Evolutionary conservation across 257 asterid genomes (phyloP), one percentile per base, ranked within the genome.

Genomic region (Solanum gracilifrons): DNA sequence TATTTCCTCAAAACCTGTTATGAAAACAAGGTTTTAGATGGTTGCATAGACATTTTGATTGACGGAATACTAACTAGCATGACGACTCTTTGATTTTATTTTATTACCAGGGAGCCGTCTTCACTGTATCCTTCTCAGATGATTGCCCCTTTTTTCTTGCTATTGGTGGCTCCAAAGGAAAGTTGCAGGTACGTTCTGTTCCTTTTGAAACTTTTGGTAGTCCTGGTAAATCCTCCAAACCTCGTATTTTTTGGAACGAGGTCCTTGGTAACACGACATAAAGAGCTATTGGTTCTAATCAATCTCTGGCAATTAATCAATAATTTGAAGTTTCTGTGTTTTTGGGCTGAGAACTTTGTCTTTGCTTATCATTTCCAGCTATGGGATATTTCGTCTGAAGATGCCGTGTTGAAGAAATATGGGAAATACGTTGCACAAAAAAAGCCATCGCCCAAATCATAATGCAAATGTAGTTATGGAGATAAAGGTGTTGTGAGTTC

Each of bases 111-210:
- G 99, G 99, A 71, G 98, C 98, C 80, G 92, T 95, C 72, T 95
- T 96, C 89, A 91, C 98, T 77, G 91, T 96, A 85, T 91, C 97
- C 51, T 96, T 94, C 91, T 94, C 98, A 5, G 96, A 90, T 36
- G 98, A 96, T 88, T 86, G 92, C 85, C 98, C 98, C 86, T 92
- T 91, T 87, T 85, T 91, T n/a, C 92, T 95, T 71, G 99, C 98
- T 36, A 86, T 95, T 7, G 98, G 98, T 90, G 99, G 99, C 82
- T 92, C 99, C 36, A 94, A 92, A 85, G 98, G 98, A 84, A 95
- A 93, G 87, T 88, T 95, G 90, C 90, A 94, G 94, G 99, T 95
- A 73, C 29, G 91, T 88, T 62, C 23, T 64, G 27, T 62, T 51
- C 37, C 13, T 41, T 55, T 84, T 62, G n/a, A 66, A 66, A 66